Evolutionary conservation across 495 filamentous ascomycete species (phyloP).

Genomic region (Penicillium atrosanguineum): DNA sequence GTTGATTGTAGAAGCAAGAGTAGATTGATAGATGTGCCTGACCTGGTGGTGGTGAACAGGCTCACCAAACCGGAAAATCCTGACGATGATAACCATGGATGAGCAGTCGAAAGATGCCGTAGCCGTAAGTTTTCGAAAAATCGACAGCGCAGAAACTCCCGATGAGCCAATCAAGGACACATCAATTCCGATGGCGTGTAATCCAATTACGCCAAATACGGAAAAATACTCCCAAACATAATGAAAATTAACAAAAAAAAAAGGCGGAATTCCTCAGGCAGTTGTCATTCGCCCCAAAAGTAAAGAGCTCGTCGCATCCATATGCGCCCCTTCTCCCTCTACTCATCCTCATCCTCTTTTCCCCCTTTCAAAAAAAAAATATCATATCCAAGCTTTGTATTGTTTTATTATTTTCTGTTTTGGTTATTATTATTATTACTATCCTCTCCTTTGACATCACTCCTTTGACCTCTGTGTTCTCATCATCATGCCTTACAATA

Average conservation of each 20-base stretch:
- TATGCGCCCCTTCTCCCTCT: slow-evolving; percentile 14
- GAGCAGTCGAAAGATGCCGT: slow-evolving; percentile 2
- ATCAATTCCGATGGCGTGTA: slow-evolving; percentile 8
- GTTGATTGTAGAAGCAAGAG: background rate
- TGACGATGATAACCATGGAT: slow-evolving; percentile 5
- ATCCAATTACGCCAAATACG: background rate
- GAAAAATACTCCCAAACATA: too few relatives aligned
- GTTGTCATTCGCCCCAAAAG: slow-evolving; percentile 15
- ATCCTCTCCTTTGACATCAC: slow-evolving; percentile 1
- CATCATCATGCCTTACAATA: slow-evolving; percentile 85
- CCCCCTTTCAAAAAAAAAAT: slow-evolving; percentile 8
- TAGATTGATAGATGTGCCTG: background rate
- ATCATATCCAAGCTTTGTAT: slow-evolving; percentile 9
- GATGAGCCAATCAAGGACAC: slow-evolving; percentile 10
- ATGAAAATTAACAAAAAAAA: slow-evolving; percentile 16
- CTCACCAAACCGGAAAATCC: slow-evolving; percentile 1
- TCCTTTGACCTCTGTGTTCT: slow-evolving; percentile 5
- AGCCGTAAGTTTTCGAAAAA: slow-evolving; percentile 9
- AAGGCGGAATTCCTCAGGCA: slow-evolving; percentile 26
- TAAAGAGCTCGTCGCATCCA: slow-evolving; percentile 23
- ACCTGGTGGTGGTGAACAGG: background rate
- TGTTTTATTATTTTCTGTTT: slow-evolving; percentile 12
- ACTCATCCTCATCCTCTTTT: slow-evolving; percentile 7
- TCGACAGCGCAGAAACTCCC: background rate
- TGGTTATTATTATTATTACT: slow-evolving; percentile 21